phyloP scores from a whole-genome alignment of 345 rosid genomes.

The Rhodamnia rubescens region DNA sequence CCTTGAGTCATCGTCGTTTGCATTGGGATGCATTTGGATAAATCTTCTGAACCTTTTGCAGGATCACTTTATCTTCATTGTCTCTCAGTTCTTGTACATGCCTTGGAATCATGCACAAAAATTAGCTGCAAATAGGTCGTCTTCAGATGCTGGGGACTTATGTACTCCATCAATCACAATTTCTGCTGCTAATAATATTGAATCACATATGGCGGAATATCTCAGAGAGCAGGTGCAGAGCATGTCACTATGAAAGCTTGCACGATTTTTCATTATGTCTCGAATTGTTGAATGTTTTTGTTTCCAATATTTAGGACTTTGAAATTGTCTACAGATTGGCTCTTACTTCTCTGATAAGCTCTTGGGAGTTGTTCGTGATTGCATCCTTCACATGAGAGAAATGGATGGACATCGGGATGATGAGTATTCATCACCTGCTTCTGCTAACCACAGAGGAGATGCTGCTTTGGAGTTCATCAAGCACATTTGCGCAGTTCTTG shows the following conservation, averaged over 20 bases:
- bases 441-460: slow-evolving; percentile 30
- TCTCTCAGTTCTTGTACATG: slow-evolving; percentile 75
- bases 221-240: slow-evolving; percentile 57
- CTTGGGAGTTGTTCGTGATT: slow-evolving; percentile 53
- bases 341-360: slow-evolving; percentile 64
- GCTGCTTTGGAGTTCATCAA: slow-evolving; percentile 74
- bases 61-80: slow-evolving; percentile 72
- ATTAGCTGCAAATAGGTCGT: slow-evolving; percentile 28
- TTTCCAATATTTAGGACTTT: not conserved
- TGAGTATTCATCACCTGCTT: slow-evolving; percentile 6
- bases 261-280: not conserved
- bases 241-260: not conserved
- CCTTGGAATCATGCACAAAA: slow-evolving; percentile 79
- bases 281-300: not conserved
- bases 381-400: slow-evolving; percentile 41
- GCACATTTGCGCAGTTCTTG: slow-evolving; percentile 68
- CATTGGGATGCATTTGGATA: not conserved
- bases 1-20: not conserved
- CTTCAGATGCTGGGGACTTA: slow-evolving; percentile 29
- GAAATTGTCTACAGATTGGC: slow-evolving; percentile 38
- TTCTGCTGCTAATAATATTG: slow-evolving; percentile 53
- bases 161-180: slow-evolving; percentile 63
- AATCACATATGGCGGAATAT: slow-evolving; percentile 48
- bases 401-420: slow-evolving; percentile 21
- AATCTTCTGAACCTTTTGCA: slow-evolving; percentile 19